A percentile compares a stretch with the other conserved stretches of the same genome.
These are phyloP conservation scores for Acanthamoeba sp. DNA, from an alignment of 208 protist species.

Conservation along the genomic window DNA sequence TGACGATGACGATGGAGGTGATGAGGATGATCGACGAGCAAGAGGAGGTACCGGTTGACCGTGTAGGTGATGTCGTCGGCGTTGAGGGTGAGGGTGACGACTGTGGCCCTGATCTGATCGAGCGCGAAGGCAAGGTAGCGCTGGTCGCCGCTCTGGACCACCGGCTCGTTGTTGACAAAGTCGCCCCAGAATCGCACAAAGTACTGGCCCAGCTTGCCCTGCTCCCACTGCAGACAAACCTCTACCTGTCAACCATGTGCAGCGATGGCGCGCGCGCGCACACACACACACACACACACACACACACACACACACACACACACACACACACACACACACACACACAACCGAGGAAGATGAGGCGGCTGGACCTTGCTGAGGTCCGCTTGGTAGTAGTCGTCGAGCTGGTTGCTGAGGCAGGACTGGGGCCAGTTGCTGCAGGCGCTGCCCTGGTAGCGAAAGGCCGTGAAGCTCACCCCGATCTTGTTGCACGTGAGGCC, in stretches of 20 bases:
- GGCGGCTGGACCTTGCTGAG: not conserved
- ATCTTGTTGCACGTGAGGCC: constrained; percentile 61
- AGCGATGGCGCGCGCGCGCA: too few species aligned
- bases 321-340: too few species aligned
- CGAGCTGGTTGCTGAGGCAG: constrained; percentile 26
- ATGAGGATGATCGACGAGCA: too few species aligned
- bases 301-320: too few species aligned
- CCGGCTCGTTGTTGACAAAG: constrained; percentile 11
- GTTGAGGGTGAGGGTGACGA: constrained; percentile 34
- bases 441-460: constrained; percentile 7
- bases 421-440: constrained; percentile 40
- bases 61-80: constrained; percentile 64
- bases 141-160: not conserved
- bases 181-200: constrained; percentile 56
- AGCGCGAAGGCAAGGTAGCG: constrained; percentile 44
- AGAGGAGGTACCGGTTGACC: not conserved
- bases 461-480: constrained; percentile 50
- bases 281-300: too few species aligned
- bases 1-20: too few species aligned
- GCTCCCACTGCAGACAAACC: not conserved
- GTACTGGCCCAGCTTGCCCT: not conserved
- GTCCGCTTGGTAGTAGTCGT: constrained; percentile 25
- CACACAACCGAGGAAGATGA: not conserved
- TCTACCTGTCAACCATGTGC: too few species aligned
- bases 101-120: constrained; percentile 25